A percentile compares a stretch with the other conserved stretches of the same genome.
These are phyloP conservation scores for Primulina eburnea DNA, from an alignment of 257 asterid genomes.

Conservation along the genomic window DNA sequence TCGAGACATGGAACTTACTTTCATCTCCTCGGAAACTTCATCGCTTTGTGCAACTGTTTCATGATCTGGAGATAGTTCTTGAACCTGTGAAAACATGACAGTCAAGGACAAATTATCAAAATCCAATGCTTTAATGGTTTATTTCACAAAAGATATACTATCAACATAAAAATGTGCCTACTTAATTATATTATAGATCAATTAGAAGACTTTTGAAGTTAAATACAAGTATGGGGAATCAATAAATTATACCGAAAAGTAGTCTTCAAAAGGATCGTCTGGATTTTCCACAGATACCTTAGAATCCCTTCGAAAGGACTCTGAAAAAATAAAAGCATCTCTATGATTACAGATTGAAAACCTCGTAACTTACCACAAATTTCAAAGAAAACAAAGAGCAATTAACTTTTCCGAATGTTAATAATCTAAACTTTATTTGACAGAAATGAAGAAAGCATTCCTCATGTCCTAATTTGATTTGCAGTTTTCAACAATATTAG, in stretches of 20 bases:
- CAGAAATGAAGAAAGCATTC: neutral
- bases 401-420: neutral
- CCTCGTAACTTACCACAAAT: neutral
- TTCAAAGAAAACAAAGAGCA: neutral
- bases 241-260: slow-evolving; percentile 51
- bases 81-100: slow-evolving; percentile 50
- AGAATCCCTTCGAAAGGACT: slow-evolving; percentile 27
- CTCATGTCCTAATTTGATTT: neutral
- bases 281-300: slow-evolving; percentile 35
- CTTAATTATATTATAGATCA: neutral
- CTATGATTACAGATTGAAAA: neutral
- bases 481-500: slow-evolving; percentile 23
- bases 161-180: neutral
- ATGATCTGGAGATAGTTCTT: slow-evolving; percentile 41
- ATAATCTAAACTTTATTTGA: neutral
- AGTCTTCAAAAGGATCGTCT: slow-evolving; percentile 49
- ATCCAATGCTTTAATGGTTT: neutral
- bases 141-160: neutral
- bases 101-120: slow-evolving; percentile 3
- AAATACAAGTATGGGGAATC: neutral
- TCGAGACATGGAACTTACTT: neutral
- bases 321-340: slow-evolving; percentile 33
- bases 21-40: neutral
- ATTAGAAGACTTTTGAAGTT: neutral
- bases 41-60: neutral